A percentile compares a stretch with the other conserved stretches of the same genome.
phyloP scores from a whole-genome alignment of 2,329 filamentous ascomycete species.

The Penicillium sp. region DNA sequence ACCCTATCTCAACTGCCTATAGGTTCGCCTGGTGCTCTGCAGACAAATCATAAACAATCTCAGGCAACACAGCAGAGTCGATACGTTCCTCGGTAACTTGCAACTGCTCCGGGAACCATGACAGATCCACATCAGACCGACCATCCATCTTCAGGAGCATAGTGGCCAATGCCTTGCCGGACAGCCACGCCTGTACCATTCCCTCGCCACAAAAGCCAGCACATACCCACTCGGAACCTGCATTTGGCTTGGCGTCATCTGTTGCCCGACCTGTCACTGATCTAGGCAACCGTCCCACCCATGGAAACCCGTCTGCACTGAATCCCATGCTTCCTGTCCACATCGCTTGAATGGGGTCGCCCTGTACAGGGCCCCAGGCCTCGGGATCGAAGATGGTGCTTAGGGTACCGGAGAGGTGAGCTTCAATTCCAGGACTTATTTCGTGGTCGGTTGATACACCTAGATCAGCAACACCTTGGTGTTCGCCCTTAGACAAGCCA shows the following conservation, averaged over 20 bases:
- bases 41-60: background rate
- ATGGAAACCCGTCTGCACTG: conserved; percentile 48
- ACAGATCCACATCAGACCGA: conserved; percentile 12
- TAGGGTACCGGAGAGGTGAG: conserved; percentile 27
- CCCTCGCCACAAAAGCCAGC: conserved; percentile 31
- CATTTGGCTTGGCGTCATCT: background rate
- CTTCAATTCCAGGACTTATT: conserved; percentile 22
- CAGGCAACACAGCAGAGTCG: conserved; percentile 11
- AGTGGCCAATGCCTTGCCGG: conserved; percentile 25
- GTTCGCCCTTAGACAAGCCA: conserved; percentile 45
- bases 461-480: conserved; percentile 45
- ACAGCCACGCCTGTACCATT: conserved; percentile 33
- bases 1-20: background rate
- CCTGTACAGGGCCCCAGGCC: conserved; percentile 20
- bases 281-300: conserved; percentile 45
- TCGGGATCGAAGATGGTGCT: conserved; percentile 24
- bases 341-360: conserved; percentile 23
- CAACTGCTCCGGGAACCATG: conserved; percentile 31
- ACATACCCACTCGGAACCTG: conserved; percentile 27
- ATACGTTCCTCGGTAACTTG: conserved; percentile 26
- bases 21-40: conserved; percentile 6
- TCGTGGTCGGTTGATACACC: conserved; percentile 48
- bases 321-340: conserved; percentile 48
- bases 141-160: conserved; percentile 24
- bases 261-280: conserved; percentile 12